Evolutionary conservation across 2,329 filamentous ascomycete genomes (phyloP).

Genomic region (Madurella mycetomatis): DNA sequence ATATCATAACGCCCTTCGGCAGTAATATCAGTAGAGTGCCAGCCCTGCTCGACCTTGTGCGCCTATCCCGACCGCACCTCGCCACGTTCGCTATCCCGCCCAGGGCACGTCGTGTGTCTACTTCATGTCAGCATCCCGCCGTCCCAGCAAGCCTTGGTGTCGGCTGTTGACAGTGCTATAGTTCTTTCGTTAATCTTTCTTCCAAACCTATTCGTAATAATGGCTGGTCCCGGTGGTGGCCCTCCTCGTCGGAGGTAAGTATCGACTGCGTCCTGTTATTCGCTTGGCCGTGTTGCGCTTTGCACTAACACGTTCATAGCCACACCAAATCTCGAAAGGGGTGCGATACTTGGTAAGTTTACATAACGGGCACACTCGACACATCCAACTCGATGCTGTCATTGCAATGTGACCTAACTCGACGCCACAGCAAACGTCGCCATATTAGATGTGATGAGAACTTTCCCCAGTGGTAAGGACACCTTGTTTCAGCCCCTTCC

Average conservation of each 20-base stretch:
- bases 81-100: conserved; percentile 26
- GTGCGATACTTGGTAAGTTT: conserved; percentile 77
- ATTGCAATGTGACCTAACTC: conserved; percentile 15
- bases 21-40: conserved; percentile 12
- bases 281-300: neutral
- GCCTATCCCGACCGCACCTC: conserved; percentile 19
- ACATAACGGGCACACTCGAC: neutral
- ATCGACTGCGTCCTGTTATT: neutral
- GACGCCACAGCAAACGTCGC: conserved; percentile 66
- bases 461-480: conserved; percentile 86
- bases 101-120: conserved; percentile 25
- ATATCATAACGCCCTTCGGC: conserved; percentile 4
- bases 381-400: neutral
- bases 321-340: conserved; percentile 99
- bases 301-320: conserved; percentile 43
- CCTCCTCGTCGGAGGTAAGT: conserved; percentile 68
- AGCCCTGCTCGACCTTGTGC: conserved; percentile 12
- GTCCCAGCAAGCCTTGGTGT: neutral
- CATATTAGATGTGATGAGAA: conserved; percentile 98
- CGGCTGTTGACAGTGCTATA: conserved; percentile 19
- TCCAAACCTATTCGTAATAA: conserved; percentile 43
- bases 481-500: neutral
- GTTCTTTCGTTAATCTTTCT: conserved; percentile 35
- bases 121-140: conserved; percentile 20
- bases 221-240: conserved; percentile 93